phyloP scores from a whole-genome alignment of 2,329 filamentous ascomycete genomes.

The Penicillium olsonii region DNA sequence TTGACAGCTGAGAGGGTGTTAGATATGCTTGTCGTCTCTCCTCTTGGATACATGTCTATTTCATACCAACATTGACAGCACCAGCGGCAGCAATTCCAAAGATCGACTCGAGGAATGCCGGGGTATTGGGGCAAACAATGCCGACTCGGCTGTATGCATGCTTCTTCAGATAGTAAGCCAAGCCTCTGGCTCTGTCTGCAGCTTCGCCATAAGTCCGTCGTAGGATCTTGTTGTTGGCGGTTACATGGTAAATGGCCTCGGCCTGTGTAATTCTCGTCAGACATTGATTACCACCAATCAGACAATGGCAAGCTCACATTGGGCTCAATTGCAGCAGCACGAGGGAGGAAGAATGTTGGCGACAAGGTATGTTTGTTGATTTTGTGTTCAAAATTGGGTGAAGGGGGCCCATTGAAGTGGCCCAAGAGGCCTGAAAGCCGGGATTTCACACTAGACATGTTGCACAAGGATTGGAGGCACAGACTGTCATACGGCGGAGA shows the following conservation, averaged over 20 bases:
- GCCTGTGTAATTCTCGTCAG: constrained; percentile 49
- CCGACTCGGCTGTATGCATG: constrained; percentile 75
- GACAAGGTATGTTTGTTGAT: constrained; percentile 64
- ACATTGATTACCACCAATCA: not conserved
- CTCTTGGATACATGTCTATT: constrained; percentile 37
- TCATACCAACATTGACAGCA: constrained; percentile 67
- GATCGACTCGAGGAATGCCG: constrained; percentile 86
- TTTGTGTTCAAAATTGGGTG: constrained; percentile 31
- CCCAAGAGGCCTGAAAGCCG: constrained; percentile 33
- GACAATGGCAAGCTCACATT: constrained; percentile 50
- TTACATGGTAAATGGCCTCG: constrained; percentile 81
- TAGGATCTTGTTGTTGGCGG: constrained; percentile 71
- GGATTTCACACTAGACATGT: constrained; percentile 28
- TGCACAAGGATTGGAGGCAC: not conserved
- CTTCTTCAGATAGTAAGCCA: constrained; percentile 84
- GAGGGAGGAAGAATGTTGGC: constrained; percentile 82
- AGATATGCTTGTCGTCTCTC: not conserved
- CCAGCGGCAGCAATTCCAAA: constrained; percentile 85
- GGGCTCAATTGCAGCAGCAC: constrained; percentile 85
- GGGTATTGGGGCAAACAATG: constrained; percentile 87
- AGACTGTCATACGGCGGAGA: not conserved
- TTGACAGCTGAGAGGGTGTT: constrained; percentile 57
- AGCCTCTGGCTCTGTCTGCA: constrained; percentile 79
- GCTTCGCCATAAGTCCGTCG: constrained; percentile 77
- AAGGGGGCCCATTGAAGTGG: constrained; percentile 25